These are phyloP conservation scores for Salix caprea DNA, from an alignment of 345 rosid genomes.

Conservation along the genomic window DNA sequence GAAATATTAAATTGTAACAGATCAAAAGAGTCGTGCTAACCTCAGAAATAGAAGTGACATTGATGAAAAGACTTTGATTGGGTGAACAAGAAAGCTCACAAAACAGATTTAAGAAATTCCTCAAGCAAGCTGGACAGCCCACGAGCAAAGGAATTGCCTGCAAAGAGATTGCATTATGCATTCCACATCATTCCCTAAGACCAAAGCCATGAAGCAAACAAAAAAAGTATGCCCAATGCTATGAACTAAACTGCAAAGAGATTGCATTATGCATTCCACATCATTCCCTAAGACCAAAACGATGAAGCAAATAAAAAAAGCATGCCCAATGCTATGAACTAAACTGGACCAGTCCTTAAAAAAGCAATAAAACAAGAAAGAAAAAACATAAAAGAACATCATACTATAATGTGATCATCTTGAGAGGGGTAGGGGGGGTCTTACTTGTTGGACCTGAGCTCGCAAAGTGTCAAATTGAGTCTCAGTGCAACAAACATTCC, in stretches of 20 bases:
- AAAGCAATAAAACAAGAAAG: not conserved
- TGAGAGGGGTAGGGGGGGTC: not conserved
- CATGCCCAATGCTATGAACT: too few relatives aligned
- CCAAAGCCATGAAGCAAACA: too few relatives aligned
- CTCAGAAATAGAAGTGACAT: constrained; percentile 23
- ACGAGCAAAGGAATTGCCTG: constrained; percentile 29
- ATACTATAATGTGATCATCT: too few relatives aligned
- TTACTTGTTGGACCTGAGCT: constrained; percentile 26
- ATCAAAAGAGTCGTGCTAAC: constrained; percentile 3
- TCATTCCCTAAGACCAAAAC: too few relatives aligned
- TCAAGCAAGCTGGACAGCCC: constrained; percentile 31
- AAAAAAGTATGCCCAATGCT: too few relatives aligned
- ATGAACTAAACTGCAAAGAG: too few relatives aligned
- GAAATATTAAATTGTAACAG: not conserved
- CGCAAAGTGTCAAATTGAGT: constrained; percentile 26
- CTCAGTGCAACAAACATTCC: constrained; percentile 28
- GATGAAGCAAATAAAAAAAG: too few relatives aligned
- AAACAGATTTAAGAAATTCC: constrained; percentile 27
- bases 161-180: constrained; percentile 1
- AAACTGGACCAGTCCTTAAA: not conserved
- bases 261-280: not conserved
- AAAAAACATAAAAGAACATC: not conserved
- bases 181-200: not conserved
- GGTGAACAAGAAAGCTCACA: constrained; percentile 28
- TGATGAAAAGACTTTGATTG: constrained; percentile 28